Evolutionary conservation across 1,284 basidiomycete genomes (phyloP).

Genomic region (Agaricales sp.): DNA sequence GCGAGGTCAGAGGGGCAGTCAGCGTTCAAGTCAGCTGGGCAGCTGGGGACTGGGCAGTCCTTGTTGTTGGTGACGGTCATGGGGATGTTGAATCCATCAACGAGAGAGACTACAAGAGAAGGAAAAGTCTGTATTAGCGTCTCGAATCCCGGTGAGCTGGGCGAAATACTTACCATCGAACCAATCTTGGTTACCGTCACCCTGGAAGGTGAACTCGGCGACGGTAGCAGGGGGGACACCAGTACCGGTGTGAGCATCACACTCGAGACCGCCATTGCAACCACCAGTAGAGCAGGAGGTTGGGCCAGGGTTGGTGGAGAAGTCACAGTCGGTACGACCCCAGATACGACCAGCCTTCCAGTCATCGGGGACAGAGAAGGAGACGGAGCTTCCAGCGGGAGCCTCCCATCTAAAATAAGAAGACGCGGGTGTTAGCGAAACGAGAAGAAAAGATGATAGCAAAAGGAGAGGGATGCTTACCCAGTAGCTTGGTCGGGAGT

Average conservation of each 20-base stretch:
- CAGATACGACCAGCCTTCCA: conserved; percentile 27
- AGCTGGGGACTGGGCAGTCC: conserved; percentile 24
- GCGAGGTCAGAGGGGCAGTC: conserved; percentile 27
- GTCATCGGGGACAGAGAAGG: conserved; percentile 22
- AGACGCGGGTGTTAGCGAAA: background rate
- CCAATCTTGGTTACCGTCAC: conserved; percentile 3
- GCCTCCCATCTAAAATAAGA: conserved; percentile 18
- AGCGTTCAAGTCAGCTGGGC: conserved; percentile 27
- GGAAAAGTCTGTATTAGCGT: background rate
- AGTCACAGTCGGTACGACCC: conserved; percentile 35
- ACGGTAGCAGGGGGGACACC: conserved; percentile 26
- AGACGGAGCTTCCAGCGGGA: conserved; percentile 12
- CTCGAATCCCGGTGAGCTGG: background rate
- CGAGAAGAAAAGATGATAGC: background rate
- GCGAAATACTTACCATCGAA: conserved; percentile 4
- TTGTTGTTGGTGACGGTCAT: conserved; percentile 24
- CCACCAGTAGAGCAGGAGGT: conserved; percentile 33
- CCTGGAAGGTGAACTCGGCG: conserved; percentile 21
- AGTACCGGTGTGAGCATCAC: conserved; percentile 27
- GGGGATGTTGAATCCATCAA: conserved; percentile 32
- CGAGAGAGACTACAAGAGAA: conserved; percentile 14
- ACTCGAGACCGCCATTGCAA: conserved; percentile 36
- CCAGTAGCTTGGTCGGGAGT: conserved; percentile 26
- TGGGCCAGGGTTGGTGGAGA: conserved; percentile 27
- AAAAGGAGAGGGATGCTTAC: conserved; percentile 13